A percentile compares a stretch with the other conserved stretches of the same genome.
phyloP scores from a whole-genome alignment of 2,329 filamentous ascomycete genomes.

The Pezicula radicicola region DNA sequence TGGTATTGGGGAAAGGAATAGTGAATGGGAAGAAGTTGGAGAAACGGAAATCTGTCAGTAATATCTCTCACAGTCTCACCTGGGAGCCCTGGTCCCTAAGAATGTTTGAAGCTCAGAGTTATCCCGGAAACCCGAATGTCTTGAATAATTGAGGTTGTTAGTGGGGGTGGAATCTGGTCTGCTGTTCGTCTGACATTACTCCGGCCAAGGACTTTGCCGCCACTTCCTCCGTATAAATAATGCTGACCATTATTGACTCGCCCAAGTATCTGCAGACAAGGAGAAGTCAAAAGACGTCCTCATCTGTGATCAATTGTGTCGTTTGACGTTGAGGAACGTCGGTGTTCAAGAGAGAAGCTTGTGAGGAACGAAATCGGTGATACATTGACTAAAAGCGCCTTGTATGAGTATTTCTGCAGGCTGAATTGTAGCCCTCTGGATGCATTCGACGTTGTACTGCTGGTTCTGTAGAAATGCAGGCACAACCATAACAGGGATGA shows the following conservation, averaged over 20 bases:
- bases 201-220: background rate
- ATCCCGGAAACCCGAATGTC: background rate
- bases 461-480: background rate
- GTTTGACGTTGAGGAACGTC: too few species aligned
- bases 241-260: background rate
- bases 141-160: background rate
- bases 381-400: constrained; percentile 2
- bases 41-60: too few species aligned
- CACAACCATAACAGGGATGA: too few species aligned
- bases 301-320: too few species aligned
- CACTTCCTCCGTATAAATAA: background rate
- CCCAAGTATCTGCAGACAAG: too few species aligned
- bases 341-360: too few species aligned
- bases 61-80: too few species aligned
- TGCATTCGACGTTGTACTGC: background rate
- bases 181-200: background rate
- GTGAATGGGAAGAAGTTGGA: too few species aligned
- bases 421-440: background rate
- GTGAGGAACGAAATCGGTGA: background rate
- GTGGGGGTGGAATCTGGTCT: background rate
- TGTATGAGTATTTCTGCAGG: constrained; percentile 1
- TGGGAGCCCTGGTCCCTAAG: too few species aligned
- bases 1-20: too few species aligned
- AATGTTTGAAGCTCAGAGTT: too few species aligned
- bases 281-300: too few species aligned